Base-by-base conservation (phyloP, 2,329 filamentous ascomycete species). In the Biscogniauxia mediterranea region DNA sequence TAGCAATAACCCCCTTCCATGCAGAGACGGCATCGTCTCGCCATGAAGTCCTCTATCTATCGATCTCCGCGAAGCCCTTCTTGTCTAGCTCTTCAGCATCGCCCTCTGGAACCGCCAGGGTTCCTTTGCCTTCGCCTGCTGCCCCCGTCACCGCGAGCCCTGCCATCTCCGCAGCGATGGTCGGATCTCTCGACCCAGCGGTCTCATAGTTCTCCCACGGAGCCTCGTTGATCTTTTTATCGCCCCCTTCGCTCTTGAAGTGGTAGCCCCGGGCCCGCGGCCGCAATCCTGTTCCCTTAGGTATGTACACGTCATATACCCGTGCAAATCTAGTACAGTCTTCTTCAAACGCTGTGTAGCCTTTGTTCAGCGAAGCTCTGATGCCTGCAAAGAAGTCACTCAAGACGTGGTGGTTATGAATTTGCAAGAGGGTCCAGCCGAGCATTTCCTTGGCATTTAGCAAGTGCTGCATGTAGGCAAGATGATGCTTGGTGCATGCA, bases 401-500 rank as follows among this genome's bases (percentile, higher is more conserved):
- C 57, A 96, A 76, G 7, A 90, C 78, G 63, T 88, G 83, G 73
- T 96, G 88, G 74, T 99, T 99, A 78, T 99, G 95, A 3, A 97
- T 83, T 74, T 98, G 94, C 7, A 99, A 81, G 7, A 99, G 82
- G 0, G 89, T 91, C 95, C 95, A 99, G 23, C 90, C 94, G 4
- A 97, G 86, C 95, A 99, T 98, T 76, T 99, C 95, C 72, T 93
- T 96, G 0, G 95, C 93, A 54, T 86, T 83, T 5, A 99, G 85
- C 0, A 98, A 83, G 75, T 99, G 95, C 66, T 93, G 89, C 42
- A 99, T 72, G 75, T 91, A 99, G 0, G 95, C 94, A 55, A 89
- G 82, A 76, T 97, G 92, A 75, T 98, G 94, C 19, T 84, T 85
- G 1, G 81, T 85, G 80, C 95, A 99, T 21, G 92, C 81, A 74